Evolutionary conservation across 1,284 basidiomycete genomes (phyloP).

Genomic region (Ganoderma lingzhi): DNA sequence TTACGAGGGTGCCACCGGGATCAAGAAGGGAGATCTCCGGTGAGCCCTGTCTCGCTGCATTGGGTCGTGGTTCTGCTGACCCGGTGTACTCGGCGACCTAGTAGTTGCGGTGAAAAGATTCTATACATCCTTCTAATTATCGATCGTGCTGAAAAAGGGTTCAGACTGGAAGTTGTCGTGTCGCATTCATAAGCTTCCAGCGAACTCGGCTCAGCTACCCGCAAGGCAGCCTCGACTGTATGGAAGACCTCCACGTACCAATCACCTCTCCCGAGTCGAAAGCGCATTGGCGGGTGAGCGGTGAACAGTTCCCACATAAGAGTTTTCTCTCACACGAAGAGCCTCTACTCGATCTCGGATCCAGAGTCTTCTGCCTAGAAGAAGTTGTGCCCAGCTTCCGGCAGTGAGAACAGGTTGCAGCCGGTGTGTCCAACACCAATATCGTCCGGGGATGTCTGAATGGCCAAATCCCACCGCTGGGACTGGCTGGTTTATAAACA

Average conservation of each 20-base stretch:
- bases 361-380: slow-evolving; percentile 11
- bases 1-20: neutral
- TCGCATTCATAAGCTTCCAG: neutral
- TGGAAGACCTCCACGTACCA: neutral
- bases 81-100: neutral
- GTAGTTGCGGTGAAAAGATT: neutral
- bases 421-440: slow-evolving; percentile 7
- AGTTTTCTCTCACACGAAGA: slow-evolving; percentile 27
- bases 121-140: neutral
- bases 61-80: neutral
- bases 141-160: neutral
- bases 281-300: slow-evolving; percentile 7
- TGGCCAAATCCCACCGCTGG: slow-evolving; percentile 25
- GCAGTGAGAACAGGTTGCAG: slow-evolving; percentile 18
- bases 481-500: slow-evolving; percentile 28
- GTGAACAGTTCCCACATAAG: slow-evolving; percentile 19
- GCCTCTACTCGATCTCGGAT: slow-evolving; percentile 12
- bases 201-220: neutral
- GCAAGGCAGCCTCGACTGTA: neutral
- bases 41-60: neutral
- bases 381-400: slow-evolving; percentile 22
- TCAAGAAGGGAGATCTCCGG: neutral
- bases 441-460: slow-evolving; percentile 13
- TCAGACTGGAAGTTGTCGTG: neutral
- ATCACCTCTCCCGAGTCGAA: neutral